Conservation (phyloP, 2,329 filamentous ascomycete species). For the Boeremia lycopersici region DNA sequence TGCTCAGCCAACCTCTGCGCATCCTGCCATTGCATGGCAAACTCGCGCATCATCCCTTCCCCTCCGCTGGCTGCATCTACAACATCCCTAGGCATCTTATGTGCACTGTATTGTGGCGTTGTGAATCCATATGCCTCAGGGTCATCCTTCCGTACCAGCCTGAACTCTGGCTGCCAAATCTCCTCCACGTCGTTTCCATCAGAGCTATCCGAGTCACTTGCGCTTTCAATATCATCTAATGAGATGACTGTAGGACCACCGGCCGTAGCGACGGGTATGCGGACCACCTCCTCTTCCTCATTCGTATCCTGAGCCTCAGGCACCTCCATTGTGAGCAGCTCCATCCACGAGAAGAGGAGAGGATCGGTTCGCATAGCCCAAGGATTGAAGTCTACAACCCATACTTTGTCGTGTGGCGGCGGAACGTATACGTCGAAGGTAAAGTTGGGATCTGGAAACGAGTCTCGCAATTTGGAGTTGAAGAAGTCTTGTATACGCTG, state of each 20-base stretch:
- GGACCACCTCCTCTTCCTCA: slow-evolving; percentile 39
- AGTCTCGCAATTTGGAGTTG: slow-evolving; percentile 70
- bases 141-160: slow-evolving; percentile 82
- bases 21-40: slow-evolving; percentile 57
- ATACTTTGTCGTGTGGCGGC: slow-evolving; percentile 72
- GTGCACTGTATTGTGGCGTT: slow-evolving; percentile 87
- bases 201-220: slow-evolving; percentile 30
- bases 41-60: slow-evolving; percentile 77
- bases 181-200: slow-evolving; percentile 59
- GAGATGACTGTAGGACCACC: slow-evolving; percentile 5
- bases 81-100: slow-evolving; percentile 93
- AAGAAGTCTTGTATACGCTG: slow-evolving; percentile 79
- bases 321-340: slow-evolving; percentile 76
- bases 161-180: slow-evolving; percentile 73
- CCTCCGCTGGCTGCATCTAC: slow-evolving; percentile 68
- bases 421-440: slow-evolving; percentile 94
- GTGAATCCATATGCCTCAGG: slow-evolving; percentile 87
- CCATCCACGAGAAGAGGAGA: slow-evolving; percentile 86
- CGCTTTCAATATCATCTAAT: slow-evolving; percentile 4
- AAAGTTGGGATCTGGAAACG: slow-evolving; percentile 84
- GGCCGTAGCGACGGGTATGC: slow-evolving; percentile 14
- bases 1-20: slow-evolving; percentile 50
- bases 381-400: slow-evolving; percentile 92
- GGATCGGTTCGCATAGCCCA: slow-evolving; percentile 92
- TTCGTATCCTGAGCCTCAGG: slow-evolving; percentile 38